Percentiles rank a stretch among this genome's conserved stretches.
phyloP scores from a whole-genome alignment of 139 green algal species.

The Tetradesmus obliquus region DNA sequence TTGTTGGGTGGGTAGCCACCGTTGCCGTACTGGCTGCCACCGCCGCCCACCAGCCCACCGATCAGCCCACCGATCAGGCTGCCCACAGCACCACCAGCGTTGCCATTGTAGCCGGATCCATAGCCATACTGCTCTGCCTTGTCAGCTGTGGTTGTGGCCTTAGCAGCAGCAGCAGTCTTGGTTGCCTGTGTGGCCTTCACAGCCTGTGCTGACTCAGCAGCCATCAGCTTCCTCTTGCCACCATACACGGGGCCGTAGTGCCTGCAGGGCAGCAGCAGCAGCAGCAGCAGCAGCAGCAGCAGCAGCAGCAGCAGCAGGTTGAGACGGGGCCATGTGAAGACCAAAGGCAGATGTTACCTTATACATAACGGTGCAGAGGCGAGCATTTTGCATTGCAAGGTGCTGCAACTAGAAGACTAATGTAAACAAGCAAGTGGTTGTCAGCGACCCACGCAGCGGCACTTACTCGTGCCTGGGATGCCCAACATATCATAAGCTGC shows the following conservation, averaged over 20 bases:
- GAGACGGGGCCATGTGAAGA: too few relatives aligned
- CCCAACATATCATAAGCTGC: too few relatives aligned
- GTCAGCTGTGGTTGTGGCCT: not conserved
- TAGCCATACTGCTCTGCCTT: not conserved
- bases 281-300: not conserved
- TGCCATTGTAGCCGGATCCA: not conserved
- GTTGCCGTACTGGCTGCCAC: not conserved
- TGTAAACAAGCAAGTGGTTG: too few relatives aligned
- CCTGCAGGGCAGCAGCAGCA: not conserved
- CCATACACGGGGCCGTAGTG: not conserved
- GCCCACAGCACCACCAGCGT: not conserved
- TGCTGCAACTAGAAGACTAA: too few relatives aligned
- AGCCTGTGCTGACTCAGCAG: not conserved
- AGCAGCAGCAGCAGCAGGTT: not conserved
- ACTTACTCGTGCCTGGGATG: too few relatives aligned
- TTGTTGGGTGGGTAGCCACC: too few relatives aligned
- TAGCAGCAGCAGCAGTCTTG: not conserved
- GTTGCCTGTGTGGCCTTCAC: not conserved
- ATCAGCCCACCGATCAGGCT: not conserved
- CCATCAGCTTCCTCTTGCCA: slow-evolving; percentile 4
- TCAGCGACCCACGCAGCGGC: too few relatives aligned
- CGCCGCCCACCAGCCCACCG: not conserved
- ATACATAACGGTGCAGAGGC: too few relatives aligned
- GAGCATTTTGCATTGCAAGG: too few relatives aligned
- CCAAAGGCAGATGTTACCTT: too few relatives aligned